A percentile compares a stretch with the other conserved stretches of the same genome.
phyloP scores from a whole-genome alignment of 2,329 filamentous ascomycete species.

The Grosmannia clavigera region DNA sequence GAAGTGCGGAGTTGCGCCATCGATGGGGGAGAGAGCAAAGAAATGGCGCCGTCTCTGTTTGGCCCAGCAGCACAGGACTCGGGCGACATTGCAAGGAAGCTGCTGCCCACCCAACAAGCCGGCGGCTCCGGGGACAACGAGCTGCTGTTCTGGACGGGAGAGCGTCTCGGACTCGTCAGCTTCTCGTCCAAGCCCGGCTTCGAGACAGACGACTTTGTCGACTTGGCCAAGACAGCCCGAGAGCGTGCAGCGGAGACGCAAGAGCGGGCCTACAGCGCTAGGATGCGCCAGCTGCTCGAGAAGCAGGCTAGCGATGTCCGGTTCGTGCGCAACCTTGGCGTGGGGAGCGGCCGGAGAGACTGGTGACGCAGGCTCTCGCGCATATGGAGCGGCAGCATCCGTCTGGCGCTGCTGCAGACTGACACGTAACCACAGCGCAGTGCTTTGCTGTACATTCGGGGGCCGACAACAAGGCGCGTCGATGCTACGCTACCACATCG shows the following conservation, averaged over 20 bases:
- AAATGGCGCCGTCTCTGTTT: conserved; percentile 36
- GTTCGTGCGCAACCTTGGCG: conserved; percentile 57
- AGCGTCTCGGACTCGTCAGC: conserved; percentile 61
- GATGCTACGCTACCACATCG: too few relatives aligned
- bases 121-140: conserved; percentile 40
- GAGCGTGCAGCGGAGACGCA: conserved; percentile 39
- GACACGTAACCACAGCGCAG: too few relatives aligned
- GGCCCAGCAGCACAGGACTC: conserved; percentile 32
- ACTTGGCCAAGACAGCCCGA: conserved; percentile 28
- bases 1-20: conserved; percentile 43
- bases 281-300: conserved; percentile 64
- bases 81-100: conserved; percentile 69
- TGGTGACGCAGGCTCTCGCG: neutral
- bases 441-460: too few relatives aligned
- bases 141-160: conserved; percentile 77
- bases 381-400: neutral
- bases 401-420: neutral
- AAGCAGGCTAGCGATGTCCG: conserved; percentile 67
- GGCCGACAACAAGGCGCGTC: too few relatives aligned
- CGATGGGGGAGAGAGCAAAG: conserved; percentile 20
- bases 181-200: conserved; percentile 44
- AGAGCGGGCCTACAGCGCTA: conserved; percentile 50
- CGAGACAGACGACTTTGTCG: conserved; percentile 37
- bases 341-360: conserved; percentile 16
- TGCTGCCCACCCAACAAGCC: conserved; percentile 45